A percentile compares a stretch with the other conserved stretches of the same genome.
Evolutionary conservation across 306 rosid species (phyloP).

Genomic region (Dryas octopetala): DNA sequence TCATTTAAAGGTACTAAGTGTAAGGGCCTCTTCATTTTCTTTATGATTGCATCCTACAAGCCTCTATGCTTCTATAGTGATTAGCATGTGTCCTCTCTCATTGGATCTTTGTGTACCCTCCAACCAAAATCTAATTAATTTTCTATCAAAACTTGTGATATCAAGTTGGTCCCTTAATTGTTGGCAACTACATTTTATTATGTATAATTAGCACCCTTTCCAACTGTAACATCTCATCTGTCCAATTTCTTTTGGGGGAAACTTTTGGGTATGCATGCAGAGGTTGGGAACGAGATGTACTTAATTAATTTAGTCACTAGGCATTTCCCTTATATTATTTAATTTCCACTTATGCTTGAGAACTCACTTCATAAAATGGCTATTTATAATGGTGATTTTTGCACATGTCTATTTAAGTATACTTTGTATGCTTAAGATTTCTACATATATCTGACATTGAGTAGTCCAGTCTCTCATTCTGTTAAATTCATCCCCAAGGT

Average conservation of each 20-base stretch:
- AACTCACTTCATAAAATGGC: neutral
- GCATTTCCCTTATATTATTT: constrained; percentile 11
- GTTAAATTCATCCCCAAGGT: neutral
- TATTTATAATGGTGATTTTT: neutral
- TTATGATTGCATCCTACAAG: constrained; percentile 40
- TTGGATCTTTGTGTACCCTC: constrained; percentile 32
- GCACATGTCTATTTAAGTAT: constrained; percentile 33
- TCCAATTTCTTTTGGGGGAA: constrained; percentile 21
- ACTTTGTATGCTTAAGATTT: constrained; percentile 37
- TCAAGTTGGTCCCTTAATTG: constrained; percentile 35
- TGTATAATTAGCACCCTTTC: constrained; percentile 41
- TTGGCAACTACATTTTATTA: constrained; percentile 16
- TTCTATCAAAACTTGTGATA: constrained; percentile 12
- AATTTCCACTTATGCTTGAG: neutral
- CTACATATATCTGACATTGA: constrained; percentile 21
- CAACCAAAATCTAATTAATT: constrained; percentile 30
- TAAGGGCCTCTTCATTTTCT: constrained; percentile 36
- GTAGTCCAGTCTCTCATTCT: constrained; percentile 9
- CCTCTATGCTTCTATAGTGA: constrained; percentile 46
- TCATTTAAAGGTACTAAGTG: constrained; percentile 50
- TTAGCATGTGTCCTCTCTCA: constrained; percentile 53
- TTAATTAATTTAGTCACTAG: neutral
- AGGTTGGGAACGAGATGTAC: constrained; percentile 14
- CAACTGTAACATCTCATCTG: constrained; percentile 46
- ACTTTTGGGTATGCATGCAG: constrained; percentile 21